Percentiles rank a stretch among this genome's conserved stretches.
These are phyloP conservation scores for Cercospora sp. DNA, from an alignment of 2,329 filamentous ascomycete species.

Conservation along the genomic window DNA sequence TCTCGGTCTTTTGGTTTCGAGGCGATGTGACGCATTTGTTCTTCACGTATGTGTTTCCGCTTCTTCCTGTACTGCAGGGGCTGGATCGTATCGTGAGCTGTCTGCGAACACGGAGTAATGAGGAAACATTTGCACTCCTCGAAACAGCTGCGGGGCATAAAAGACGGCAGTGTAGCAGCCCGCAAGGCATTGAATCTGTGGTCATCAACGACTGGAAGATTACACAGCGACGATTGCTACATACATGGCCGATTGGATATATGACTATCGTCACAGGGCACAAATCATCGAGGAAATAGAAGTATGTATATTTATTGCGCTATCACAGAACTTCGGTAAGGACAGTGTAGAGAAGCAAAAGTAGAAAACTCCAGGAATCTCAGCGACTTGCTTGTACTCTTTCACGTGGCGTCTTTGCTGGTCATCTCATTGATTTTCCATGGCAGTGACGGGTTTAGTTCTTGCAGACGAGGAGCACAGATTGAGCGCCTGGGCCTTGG, in stretches of 20 bases:
- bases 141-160: slow-evolving; percentile 33
- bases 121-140: slow-evolving; percentile 63
- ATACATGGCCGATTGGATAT: slow-evolving; percentile 52
- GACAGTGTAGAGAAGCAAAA: neutral
- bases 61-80: slow-evolving; percentile 66
- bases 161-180: slow-evolving; percentile 44
- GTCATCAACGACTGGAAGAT: slow-evolving; percentile 45
- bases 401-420: neutral
- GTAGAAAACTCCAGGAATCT: neutral
- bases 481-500: slow-evolving; percentile 62
- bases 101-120: slow-evolving; percentile 64
- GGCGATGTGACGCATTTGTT: slow-evolving; percentile 58
- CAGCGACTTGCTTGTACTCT: neutral
- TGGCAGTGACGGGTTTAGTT: neutral
- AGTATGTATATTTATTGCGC: neutral
- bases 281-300: neutral
- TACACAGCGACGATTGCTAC: slow-evolving; percentile 42
- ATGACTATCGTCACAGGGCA: slow-evolving; percentile 44
- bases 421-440: neutral
- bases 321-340: slow-evolving; percentile 4
- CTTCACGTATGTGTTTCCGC: slow-evolving; percentile 65
- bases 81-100: slow-evolving; percentile 70
- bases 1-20: slow-evolving; percentile 57
- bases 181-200: slow-evolving; percentile 7
- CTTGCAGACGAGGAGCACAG: slow-evolving; percentile 37